Percentiles rank a stretch among this genome's conserved stretches.
These are phyloP conservation scores for Zychaea mexicana DNA, from an alignment of 371 early-diverging fungal species.

Conservation along the genomic window DNA sequence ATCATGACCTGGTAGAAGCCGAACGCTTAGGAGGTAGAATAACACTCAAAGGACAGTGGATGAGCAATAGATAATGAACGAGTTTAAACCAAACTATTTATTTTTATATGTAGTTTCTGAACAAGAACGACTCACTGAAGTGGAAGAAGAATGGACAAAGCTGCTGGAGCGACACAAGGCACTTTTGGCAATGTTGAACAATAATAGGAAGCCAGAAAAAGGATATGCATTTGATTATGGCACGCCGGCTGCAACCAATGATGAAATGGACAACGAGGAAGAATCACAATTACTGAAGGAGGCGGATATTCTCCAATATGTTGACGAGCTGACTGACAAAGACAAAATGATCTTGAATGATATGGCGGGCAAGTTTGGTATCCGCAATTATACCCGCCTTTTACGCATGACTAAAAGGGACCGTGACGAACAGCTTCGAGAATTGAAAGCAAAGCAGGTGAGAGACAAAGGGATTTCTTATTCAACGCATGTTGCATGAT, in stretches of 20 bases:
- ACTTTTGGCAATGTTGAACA: constrained; percentile 38
- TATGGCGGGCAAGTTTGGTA: constrained; percentile 48
- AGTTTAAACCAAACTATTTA: background rate
- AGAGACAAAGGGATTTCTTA: background rate
- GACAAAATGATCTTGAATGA: constrained; percentile 41
- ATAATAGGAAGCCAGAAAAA: background rate
- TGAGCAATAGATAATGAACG: background rate
- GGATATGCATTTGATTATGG: constrained; percentile 46
- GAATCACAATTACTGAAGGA: constrained; percentile 42
- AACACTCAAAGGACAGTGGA: background rate
- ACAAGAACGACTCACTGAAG: constrained; percentile 42
- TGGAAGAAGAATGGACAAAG: constrained; percentile 58
- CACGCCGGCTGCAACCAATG: constrained; percentile 17
- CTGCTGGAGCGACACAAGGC: constrained; percentile 56
- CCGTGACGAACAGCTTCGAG: constrained; percentile 42
- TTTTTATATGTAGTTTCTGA: constrained; percentile 33
- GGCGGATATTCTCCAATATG: constrained; percentile 48
- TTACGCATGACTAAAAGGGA: constrained; percentile 47
- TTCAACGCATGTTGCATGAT: background rate
- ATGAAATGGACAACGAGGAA: constrained; percentile 24
- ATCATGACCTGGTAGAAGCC: constrained; percentile 59
- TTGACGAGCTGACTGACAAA: constrained; percentile 47
- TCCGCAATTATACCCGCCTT: constrained; percentile 43
- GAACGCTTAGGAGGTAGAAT: constrained; percentile 56
- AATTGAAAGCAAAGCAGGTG: constrained; percentile 29